A percentile compares a stretch with the other conserved stretches of the same genome.
Conservation (phyloP, 164 flowering plant genomes). For the Euptelea pleiosperma region DNA sequence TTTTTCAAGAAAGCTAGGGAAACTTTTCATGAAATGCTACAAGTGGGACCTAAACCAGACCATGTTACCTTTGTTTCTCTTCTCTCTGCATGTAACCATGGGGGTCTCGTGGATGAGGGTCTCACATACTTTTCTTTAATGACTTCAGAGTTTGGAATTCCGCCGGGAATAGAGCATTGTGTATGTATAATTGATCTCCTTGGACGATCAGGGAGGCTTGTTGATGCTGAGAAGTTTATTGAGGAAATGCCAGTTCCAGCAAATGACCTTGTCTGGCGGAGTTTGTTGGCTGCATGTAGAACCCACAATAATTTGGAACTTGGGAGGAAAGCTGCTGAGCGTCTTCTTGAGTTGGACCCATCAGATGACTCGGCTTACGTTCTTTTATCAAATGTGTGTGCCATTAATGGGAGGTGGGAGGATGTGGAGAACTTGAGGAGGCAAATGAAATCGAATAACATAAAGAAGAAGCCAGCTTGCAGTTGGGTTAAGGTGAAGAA, state of each 20-base stretch:
- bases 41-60: conserved; percentile 48
- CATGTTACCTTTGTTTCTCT: conserved; percentile 76
- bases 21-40: conserved; percentile 59
- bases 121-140: conserved; percentile 52
- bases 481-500: conserved; percentile 68
- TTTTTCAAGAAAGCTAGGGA: conserved; percentile 44
- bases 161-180: conserved; percentile 59
- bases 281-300: conserved; percentile 61
- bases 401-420: conserved; percentile 64
- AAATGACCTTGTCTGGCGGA: conserved; percentile 66
- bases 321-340: conserved; percentile 52
- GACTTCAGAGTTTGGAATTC: conserved; percentile 44
- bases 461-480: conserved; percentile 63
- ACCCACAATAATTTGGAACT: conserved; percentile 60
- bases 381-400: conserved; percentile 67
- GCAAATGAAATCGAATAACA: conserved; percentile 43
- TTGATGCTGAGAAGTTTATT: conserved; percentile 63
- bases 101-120: conserved; percentile 73
- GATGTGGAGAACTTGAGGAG: conserved; percentile 55
- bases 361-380: conserved; percentile 76
- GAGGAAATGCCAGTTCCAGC: conserved; percentile 53
- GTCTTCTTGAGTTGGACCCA: conserved; percentile 51
- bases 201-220: conserved; percentile 70
- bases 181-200: too few species aligned
- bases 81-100: conserved; percentile 77